Conservation (phyloP, 139 green algal species). For the Chlamydomonas sp. region DNA sequence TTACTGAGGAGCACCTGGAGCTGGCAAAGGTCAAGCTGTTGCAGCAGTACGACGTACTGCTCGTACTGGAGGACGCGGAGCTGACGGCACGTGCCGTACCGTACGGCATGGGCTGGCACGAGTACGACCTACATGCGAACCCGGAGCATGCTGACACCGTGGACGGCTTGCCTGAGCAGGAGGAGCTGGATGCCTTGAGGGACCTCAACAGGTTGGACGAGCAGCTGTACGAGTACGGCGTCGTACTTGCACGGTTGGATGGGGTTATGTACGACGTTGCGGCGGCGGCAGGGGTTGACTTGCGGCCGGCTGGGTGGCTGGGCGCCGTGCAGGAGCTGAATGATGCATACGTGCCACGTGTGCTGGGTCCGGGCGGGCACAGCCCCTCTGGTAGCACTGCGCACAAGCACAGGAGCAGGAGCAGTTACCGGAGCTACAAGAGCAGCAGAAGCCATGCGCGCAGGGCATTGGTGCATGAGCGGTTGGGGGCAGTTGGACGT, state of each 20-base stretch:
- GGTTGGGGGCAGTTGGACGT: too few relatives aligned
- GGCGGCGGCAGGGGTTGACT: background rate
- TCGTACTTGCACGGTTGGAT: background rate
- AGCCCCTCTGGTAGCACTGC: too few relatives aligned
- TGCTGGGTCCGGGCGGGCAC: too few relatives aligned
- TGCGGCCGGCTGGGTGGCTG: too few relatives aligned
- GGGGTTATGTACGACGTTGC: background rate
- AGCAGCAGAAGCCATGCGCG: too few relatives aligned
- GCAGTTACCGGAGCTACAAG: too few relatives aligned
- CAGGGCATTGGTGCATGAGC: too few relatives aligned
- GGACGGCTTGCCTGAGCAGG: background rate
- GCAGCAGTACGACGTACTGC: conserved; percentile 26
- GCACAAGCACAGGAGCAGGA: too few relatives aligned
- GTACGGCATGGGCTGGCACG: conserved; percentile 21
- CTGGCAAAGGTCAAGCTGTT: background rate
- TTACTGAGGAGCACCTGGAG: background rate
- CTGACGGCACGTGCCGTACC: background rate
- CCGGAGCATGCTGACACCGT: background rate
- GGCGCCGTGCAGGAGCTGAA: too few relatives aligned
- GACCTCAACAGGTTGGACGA: background rate
- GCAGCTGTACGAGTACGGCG: background rate
- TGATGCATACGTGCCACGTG: too few relatives aligned
- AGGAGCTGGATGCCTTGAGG: background rate
- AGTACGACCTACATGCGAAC: background rate
- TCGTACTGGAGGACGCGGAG: conserved; percentile 17